Evolutionary conservation across 306 rosid species (phyloP), one percentile per base, ranked within the genome.

Genomic region (Trifolium dubium): DNA sequence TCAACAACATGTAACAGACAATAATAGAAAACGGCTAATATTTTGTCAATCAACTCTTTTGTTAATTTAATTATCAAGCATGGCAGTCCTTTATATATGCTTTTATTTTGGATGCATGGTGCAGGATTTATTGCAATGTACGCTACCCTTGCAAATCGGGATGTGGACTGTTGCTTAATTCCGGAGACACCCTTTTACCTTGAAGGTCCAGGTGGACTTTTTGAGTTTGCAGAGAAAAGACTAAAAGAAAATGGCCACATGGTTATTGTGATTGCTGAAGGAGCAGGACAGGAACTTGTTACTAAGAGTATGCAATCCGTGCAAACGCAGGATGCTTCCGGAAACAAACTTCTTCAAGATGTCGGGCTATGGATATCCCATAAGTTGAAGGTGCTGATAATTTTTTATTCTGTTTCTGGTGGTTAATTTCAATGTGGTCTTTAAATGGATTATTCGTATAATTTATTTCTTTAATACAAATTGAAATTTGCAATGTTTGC

Each of bases 61-160:
- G 40, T 37, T 35, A 8, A 35, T 35, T 34, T 6, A 35, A 35
- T 35, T 35, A 35, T 35, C 40, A 35, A 35, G 40, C 40, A 5
- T 8, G 35, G 8, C 40, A 61, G 23, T 23, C 31, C 55, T 29
- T 72, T 46, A 15, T 64, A 6, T 64, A 34, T 37, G 34, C 10
- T 53, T 53, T 58, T 67, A 31, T 66, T 53, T 63, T 54, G 78
- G 75, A 74, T 64, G 64, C 46, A 37, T 61, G 70, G 19, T 84
- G 77, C 89, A 94, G 99, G 99, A 77, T 94, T 88, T 65, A 92
- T 92, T 74, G 95, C 99, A 6, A 89, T 94, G 99, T 59, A 92
- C 81, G 97, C 99, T 39, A 94, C 99, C 39, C 97, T 94, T 78
- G 99, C 97, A 3, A 92, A 95, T 84, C 84, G 99, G 77, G 99